phyloP scores from a whole-genome alignment of 148 eudicot genomes.

The Nepenthes mirabilis region DNA sequence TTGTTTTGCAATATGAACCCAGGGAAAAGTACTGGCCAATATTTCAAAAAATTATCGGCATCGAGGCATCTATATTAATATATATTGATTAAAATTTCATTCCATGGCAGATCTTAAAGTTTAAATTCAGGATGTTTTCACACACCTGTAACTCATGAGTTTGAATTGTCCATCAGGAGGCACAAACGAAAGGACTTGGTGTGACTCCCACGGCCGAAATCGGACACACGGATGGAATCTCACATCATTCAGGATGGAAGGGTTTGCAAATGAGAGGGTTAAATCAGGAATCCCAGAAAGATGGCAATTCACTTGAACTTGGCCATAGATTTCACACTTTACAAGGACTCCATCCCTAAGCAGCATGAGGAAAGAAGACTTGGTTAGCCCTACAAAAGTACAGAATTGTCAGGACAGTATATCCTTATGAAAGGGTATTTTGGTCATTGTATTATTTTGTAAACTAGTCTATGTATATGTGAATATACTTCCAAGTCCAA shows the following conservation, averaged over 20 bases:
- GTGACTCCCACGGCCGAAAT: slow-evolving; percentile 88
- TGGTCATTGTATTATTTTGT: too few relatives aligned
- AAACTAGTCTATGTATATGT: too few relatives aligned
- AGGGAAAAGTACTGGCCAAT: background rate
- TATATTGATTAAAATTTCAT: too few relatives aligned
- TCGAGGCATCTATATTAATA: too few relatives aligned
- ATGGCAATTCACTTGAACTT: slow-evolving; percentile 74
- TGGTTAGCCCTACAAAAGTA: slow-evolving; percentile 1
- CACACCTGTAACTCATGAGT: slow-evolving; percentile 96
- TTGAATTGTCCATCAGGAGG: slow-evolving; percentile 97
- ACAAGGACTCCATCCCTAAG: slow-evolving; percentile 77
- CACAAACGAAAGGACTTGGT: slow-evolving; percentile 78
- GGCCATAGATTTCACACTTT: slow-evolving; percentile 90
- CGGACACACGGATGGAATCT: slow-evolving; percentile 95
- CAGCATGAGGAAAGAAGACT: slow-evolving; percentile 13
- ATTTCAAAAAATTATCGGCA: background rate
- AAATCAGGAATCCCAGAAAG: slow-evolving; percentile 94
- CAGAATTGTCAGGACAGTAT: too few relatives aligned
- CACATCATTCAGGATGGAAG: slow-evolving; percentile 70
- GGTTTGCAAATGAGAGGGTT: slow-evolving; percentile 77
- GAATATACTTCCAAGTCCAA: too few relatives aligned
- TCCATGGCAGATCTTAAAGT: slow-evolving; percentile 2
- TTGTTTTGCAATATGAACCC: too few relatives aligned
- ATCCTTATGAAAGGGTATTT: too few relatives aligned
- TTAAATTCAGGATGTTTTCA: background rate